Conservation (phyloP, 2,329 filamentous ascomycete genomes). For the Torrubiella hemipterigena region DNA sequence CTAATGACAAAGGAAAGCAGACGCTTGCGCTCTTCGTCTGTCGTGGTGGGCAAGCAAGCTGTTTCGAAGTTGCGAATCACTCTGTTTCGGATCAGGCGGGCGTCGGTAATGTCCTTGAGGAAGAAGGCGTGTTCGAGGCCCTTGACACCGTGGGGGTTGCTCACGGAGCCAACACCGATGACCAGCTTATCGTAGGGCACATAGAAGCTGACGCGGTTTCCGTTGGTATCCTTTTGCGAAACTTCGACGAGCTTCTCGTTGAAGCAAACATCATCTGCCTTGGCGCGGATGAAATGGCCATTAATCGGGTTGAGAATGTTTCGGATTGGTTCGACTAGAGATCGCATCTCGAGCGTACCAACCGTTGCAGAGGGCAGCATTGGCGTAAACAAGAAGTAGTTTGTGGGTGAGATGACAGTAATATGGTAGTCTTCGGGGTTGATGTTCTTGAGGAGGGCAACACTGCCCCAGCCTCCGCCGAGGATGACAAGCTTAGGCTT, state of each 20-base stretch:
- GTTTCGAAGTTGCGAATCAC: constrained; percentile 83
- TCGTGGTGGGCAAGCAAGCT: constrained; percentile 84
- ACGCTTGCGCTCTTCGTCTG: constrained; percentile 74
- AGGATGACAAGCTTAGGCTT: constrained; percentile 90
- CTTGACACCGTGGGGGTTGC: constrained; percentile 91
- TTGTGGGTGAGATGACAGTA: constrained; percentile 85
- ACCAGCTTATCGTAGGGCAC: constrained; percentile 96
- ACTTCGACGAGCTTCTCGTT: constrained; percentile 84
- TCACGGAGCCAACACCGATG: constrained; percentile 80
- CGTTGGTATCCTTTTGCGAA: constrained; percentile 56
- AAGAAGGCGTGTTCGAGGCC: constrained; percentile 90
- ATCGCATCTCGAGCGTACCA: constrained; percentile 82
- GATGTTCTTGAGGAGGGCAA: constrained; percentile 81
- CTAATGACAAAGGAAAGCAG: constrained; percentile 93
- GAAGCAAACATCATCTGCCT: constrained; percentile 83
- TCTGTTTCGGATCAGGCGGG: constrained; percentile 75
- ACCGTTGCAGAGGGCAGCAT: constrained; percentile 97
- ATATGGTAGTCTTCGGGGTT: constrained; percentile 90
- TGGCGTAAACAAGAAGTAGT: constrained; percentile 96
- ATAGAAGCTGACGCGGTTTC: constrained; percentile 74
- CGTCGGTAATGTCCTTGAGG: constrained; percentile 90
- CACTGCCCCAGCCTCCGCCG: constrained; percentile 89
- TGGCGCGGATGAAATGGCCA: constrained; percentile 83
- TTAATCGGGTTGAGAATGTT: constrained; percentile 65
- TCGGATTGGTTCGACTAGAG: constrained; percentile 84